phyloP scores from a whole-genome alignment of 2,329 filamentous ascomycete species.

The Dothideomycetidae sp. region DNA sequence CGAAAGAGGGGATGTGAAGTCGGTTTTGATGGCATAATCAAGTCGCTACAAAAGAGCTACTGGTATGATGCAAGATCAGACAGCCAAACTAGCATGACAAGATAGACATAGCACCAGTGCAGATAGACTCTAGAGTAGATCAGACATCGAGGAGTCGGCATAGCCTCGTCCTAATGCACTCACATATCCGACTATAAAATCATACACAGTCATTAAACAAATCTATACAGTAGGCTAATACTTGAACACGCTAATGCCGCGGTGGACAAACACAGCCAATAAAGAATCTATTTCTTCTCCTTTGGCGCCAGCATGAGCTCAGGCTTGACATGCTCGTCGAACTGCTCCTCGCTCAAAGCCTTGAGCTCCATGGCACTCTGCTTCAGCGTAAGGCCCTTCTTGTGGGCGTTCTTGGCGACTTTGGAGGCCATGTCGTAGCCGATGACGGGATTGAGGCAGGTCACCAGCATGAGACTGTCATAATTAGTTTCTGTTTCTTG shows the following conservation, averaged over 20 bases:
- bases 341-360: constrained; percentile 75
- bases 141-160: too few relatives aligned
- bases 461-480: constrained; percentile 84
- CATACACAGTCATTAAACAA: neutral
- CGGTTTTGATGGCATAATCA: too few relatives aligned
- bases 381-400: constrained; percentile 91
- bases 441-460: constrained; percentile 93
- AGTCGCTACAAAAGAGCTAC: too few relatives aligned
- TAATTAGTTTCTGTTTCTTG: neutral
- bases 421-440: constrained; percentile 96
- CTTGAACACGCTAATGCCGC: constrained; percentile 1
- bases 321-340: constrained; percentile 76
- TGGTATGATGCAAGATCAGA: too few relatives aligned
- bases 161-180: neutral
- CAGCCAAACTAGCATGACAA: too few relatives aligned
- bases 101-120: too few relatives aligned
- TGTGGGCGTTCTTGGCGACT: constrained; percentile 97
- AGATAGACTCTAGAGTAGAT: too few relatives aligned
- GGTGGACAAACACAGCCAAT: constrained; percentile 12
- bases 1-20: too few relatives aligned
- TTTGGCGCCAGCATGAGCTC: constrained; percentile 90
- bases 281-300: constrained; percentile 49
- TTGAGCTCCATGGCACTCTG: constrained; percentile 86
- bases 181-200: neutral
- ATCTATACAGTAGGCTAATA: constrained; percentile 1